These are phyloP conservation scores for Fomitopsis pulvina DNA, from an alignment of 768 basidiomycete genomes.

Conservation along the genomic window DNA sequence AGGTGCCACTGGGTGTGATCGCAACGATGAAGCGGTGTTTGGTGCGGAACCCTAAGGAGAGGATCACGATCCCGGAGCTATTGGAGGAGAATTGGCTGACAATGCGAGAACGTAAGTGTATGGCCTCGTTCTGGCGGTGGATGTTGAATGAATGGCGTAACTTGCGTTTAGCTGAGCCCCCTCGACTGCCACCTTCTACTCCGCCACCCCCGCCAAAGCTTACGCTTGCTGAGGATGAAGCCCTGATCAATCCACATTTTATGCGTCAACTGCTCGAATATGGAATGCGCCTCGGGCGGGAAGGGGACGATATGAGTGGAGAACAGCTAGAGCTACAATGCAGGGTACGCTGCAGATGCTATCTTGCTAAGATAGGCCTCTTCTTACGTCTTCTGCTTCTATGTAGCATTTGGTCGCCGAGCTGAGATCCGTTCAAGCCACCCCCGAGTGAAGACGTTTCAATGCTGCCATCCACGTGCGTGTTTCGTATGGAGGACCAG, in stretches of 20 bases:
- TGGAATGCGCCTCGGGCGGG: conserved; percentile 55
- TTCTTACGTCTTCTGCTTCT: neutral
- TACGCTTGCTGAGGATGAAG: conserved; percentile 46
- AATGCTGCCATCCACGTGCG: no score
- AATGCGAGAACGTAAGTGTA: conserved; percentile 47
- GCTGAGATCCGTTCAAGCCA: conserved; percentile 21
- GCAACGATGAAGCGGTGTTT: conserved; percentile 79
- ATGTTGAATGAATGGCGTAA: neutral
- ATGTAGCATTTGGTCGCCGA: conserved; percentile 58
- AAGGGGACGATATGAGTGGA: conserved; percentile 30
- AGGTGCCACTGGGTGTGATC: conserved; percentile 73
- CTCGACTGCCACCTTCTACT: conserved; percentile 19
- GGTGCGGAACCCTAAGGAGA: conserved; percentile 68
- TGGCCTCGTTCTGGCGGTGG: neutral
- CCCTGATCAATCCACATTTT: conserved; percentile 72
- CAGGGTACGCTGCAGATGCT: conserved; percentile 32
- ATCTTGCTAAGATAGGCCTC: neutral
- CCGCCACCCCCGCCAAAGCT: conserved; percentile 20
- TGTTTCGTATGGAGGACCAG: no score
- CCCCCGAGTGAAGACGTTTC: neutral
- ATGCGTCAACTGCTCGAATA: conserved; percentile 71
- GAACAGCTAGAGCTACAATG: conserved; percentile 48
- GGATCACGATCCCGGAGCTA: conserved; percentile 84
- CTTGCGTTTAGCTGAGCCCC: conserved; percentile 4
- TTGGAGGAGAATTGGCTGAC: conserved; percentile 76